Evolutionary conservation across 2,329 filamentous ascomycete genomes (phyloP), one percentile per base, ranked within the genome.

Genomic region (Leptographium galeiforme): DNA sequence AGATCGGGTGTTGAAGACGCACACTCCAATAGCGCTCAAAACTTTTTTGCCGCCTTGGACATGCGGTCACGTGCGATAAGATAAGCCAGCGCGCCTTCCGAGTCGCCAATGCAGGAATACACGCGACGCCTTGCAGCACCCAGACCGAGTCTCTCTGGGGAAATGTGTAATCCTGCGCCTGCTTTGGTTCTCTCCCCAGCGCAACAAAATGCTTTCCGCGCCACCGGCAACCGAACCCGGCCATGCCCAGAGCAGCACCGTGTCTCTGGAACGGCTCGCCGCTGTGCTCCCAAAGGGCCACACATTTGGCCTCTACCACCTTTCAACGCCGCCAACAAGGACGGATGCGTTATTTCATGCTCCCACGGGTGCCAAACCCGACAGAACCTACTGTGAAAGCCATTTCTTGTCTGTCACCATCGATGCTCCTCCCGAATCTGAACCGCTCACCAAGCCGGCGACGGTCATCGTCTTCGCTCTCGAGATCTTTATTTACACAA

Each of bases 401-500:
- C 93, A 98, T 65, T 95, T 82, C 58, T 70, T 82, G 8, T 70
- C 75, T 41, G 63, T 80, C 25, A 76, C 77, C 6, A 71, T 80
- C 55, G 64, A 71, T 40, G 57, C 40, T 11, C 18, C 25, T 4
- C 3, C 44, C 4, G 32, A 16, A 12, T 4, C 41, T 25, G 41
- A 44, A 25, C 25, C 25, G 25, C 25, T 25, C 25, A 40, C 19
- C 12, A 45, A 34, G n/a, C 13, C 38, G 1, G 4, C 38, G 14
- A 4, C 19, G 19, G 75, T 94, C 1, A 70, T 96, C 8, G 76
- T 91, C 10, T 83, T 95, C 55, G 91, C 86, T 16, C 77, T 98
- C 57, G 93, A 98, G 65, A 75, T 96, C 51, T 76, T 93, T 61
- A 78, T 98, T 56, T 98, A 94, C 68, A 86, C 82, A 0, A 95